These are phyloP conservation scores for Verticillium nubilum DNA, from an alignment of 2,329 filamentous ascomycete species.

Conservation along the genomic window DNA sequence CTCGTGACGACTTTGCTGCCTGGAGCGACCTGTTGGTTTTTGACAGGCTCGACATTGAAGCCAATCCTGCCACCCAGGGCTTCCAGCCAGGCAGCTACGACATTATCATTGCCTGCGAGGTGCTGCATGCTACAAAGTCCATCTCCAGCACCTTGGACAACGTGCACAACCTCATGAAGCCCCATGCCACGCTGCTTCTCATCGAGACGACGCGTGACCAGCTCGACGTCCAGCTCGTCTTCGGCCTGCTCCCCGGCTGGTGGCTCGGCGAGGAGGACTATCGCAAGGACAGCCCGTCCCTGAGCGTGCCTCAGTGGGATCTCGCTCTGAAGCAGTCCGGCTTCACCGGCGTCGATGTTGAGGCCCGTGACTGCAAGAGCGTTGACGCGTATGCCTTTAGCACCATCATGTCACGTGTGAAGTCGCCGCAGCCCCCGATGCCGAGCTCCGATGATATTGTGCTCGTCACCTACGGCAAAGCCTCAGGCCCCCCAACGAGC, in stretches of 20 bases:
- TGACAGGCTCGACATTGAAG: slow-evolving; percentile 21
- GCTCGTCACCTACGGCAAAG: too few species aligned
- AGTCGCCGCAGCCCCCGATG: too few species aligned
- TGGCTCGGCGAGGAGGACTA: slow-evolving; percentile 24
- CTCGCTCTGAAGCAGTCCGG: slow-evolving; percentile 1
- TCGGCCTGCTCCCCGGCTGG: slow-evolving; percentile 30
- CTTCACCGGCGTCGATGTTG: slow-evolving; percentile 7
- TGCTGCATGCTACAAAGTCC: slow-evolving; percentile 22
- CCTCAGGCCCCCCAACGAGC: too few species aligned
- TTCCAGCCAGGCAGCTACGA: slow-evolving; percentile 26
- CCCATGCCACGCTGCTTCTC: slow-evolving; percentile 20
- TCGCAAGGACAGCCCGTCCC: slow-evolving; percentile 5
- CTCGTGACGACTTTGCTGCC: slow-evolving; percentile 19
- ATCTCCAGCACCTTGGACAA: slow-evolving; percentile 16
- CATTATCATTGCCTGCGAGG: slow-evolving; percentile 25
- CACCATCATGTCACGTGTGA: slow-evolving; percentile 7
- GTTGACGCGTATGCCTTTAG: slow-evolving; percentile 4
- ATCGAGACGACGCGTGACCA: slow-evolving; percentile 18
- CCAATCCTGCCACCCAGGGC: slow-evolving; percentile 24
- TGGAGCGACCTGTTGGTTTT: slow-evolving; percentile 15
- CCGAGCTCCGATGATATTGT: too few species aligned
- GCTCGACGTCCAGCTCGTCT: slow-evolving; percentile 17
- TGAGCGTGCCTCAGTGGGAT: slow-evolving; percentile 4
- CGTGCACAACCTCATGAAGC: slow-evolving; percentile 16
- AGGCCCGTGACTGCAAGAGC: slow-evolving; percentile 3